Conservation (phyloP, 495 filamentous ascomycete species). For the Trichocladium antarcticum region DNA sequence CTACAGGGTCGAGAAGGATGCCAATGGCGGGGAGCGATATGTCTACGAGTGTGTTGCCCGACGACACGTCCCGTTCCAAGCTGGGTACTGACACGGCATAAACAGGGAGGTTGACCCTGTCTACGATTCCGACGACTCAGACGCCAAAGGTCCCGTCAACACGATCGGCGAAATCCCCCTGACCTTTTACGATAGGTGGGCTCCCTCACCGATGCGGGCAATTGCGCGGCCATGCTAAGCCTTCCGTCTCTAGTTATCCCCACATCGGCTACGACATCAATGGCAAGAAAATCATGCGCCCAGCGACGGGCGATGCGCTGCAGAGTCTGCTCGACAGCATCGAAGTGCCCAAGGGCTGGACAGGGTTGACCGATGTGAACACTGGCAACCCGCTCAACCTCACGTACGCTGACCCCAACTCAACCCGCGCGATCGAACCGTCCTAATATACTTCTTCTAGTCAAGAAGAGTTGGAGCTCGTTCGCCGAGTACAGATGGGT, state of each 20-base stretch:
- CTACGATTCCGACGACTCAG: constrained; percentile 91
- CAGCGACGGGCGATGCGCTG: constrained; percentile 84
- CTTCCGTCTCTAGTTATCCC: constrained; percentile 42
- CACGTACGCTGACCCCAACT: constrained; percentile 5
- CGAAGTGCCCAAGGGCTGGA: constrained; percentile 97
- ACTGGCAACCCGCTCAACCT: constrained; percentile 87
- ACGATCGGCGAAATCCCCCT: constrained; percentile 93
- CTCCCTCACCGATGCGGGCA: too few species aligned
- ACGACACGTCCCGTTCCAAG: not conserved
- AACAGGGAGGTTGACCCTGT: constrained; percentile 78
- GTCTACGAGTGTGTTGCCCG: constrained; percentile 41
- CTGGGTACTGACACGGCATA: constrained; percentile 33
- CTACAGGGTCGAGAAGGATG: constrained; percentile 47
- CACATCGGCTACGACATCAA: constrained; percentile 99
- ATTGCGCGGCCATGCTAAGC: not conserved
- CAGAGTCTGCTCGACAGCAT: constrained; percentile 93
- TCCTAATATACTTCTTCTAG: constrained; percentile 25
- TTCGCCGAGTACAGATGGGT: constrained; percentile 83
- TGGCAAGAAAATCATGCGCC: constrained; percentile 93
- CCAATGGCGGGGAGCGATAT: constrained; percentile 43
- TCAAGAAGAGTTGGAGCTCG: constrained; percentile 76
- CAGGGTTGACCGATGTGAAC: constrained; percentile 81
- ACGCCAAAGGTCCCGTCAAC: constrained; percentile 66
- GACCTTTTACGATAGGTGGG: constrained; percentile 80
- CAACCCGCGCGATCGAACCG: too few species aligned